Evolutionary conservation across 2,329 filamentous ascomycete genomes (phyloP), one percentile per base, ranked within the genome.

Genomic region (Ceratocystis harringtonii): DNA sequence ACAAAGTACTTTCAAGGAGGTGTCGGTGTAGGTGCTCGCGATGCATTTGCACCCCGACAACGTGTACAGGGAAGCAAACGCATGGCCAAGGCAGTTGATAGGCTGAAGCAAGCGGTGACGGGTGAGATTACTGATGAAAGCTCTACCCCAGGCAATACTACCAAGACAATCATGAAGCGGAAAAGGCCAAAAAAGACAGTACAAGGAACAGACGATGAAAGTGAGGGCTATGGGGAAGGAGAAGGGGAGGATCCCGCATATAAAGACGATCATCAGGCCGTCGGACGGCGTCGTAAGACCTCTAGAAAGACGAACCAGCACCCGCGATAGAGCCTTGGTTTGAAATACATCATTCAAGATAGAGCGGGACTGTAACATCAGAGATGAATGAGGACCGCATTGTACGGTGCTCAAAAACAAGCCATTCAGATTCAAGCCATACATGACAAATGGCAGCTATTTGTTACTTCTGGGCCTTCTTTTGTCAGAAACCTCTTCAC

Each of bases 1-100:
- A 99, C 94, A n/a, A 81, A 86, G 28, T 99, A 86, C 74, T 96
- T 97, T 73, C 83, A 84, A 12, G 92, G 92, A 0, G 76, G 78
- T 3, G 85, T 90, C 0, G 89, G 89, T 0, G 81, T 80, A 0
- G 88, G 89, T 0, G 82, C 82, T 12, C 81, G 77, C 45, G 82
- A 86, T 68, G 83, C 81, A 0, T 92, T 90, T 76, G 88, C 80
- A 28, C 89, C 89, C 0, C 81, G 88, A 65, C 84, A 86, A 68
- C 83, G 77, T 30, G 80, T 76, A 12, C 82, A 82, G 67, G 84
- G 82, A 45, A 77, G 87, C 71, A 77, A 89, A 74, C 81, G 88
- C 66, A 88, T 95, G 87, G 84, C 84, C 57, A 86, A 84, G 65
- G 90, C 90, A 0, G 84, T 94, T 65, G 82, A 81, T 66, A 84